Evolutionary conservation across 148 eudicot genomes (phyloP), one percentile per base, ranked within the genome.

Genomic region (Nyssa sinensis): DNA sequence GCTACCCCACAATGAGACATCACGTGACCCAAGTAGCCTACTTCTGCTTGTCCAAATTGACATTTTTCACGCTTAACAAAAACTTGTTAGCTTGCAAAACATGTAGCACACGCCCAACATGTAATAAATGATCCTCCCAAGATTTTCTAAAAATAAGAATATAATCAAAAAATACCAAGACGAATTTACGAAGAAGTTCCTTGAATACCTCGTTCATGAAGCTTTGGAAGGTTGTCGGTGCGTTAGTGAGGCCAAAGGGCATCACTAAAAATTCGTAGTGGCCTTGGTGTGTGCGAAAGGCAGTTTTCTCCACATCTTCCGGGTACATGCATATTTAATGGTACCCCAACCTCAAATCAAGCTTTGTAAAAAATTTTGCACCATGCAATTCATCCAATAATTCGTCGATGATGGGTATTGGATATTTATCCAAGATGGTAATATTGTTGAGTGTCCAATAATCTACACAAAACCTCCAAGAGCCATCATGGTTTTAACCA

Each of bases 21-120:
- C 0, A 73, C 13, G n/a, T 62, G 67, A 3, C 76, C 76, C 10
- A 41, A 19, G 27, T 73, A 73, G 0, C 44, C 39, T 10, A 63
- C 17, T 21, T 64, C n/a, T 1, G 1, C 11, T 4, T 2, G 16
- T 7, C 60, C 59, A 47, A 73, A 64, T 1, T 1, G 2, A 28
- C 37, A 73, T 69, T 73, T 63, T 0, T 11, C 12, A 1, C 2
- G 5, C 17, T 67, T 67, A 16, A 17, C 71, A 67, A 21, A 67
- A 23, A 67, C 4, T 58, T 3, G 62, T 58, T 21, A 23, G 25
- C 5, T 2, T 13, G 4, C 4, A 58, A 3, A 4, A 14, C 3
- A 3, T 21, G 27, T 13, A 58, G 23, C 4, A 23, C 27, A 1
- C 6, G 3, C 10, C 28, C 6, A 3, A 58, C 1, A 58, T 58